Base-by-base conservation (phyloP, 148 eudicot genomes). In the Beta vulgaris region DNA sequence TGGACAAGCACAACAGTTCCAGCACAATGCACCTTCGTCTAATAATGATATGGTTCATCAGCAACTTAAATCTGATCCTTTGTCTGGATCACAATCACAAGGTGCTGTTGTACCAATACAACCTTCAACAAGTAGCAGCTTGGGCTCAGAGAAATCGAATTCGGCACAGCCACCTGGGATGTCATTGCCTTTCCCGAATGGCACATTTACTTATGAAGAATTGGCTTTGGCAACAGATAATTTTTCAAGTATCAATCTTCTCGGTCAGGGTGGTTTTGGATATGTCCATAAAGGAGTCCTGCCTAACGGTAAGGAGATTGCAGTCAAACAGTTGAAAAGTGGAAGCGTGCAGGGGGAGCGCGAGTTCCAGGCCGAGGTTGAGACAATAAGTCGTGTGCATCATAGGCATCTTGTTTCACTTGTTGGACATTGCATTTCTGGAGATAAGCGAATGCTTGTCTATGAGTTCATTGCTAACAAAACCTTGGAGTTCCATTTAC, bases 341-440 rank as follows among this genome's bases (percentile, higher is more conserved):
- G 97, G 97, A 71, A 85, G 94, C 80, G 87, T 84, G 40, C 97
- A 92, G 80, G 97, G 97, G 39, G 94, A 92, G 68, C 92, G 97
- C 43, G 97, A 92, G 82, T 92, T 92, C 79, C 97, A 92, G 81
- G 94, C 97, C 1, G 97, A 92, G 81, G 91, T 90, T 16, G 97
- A 87, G 21, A 92, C 84, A 31, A 88, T 92, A 49, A 87, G 92
- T 57, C 92, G 90, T 73, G 91, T 90, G 74, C 85, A 88, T 79
- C 97, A 90, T 69, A 87, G 75, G 83, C 86, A 92, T 84, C 90
- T 92, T 44, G 97, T 92, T 51, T 84, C 90, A 44, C 85, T 92
- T 31, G 86, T 88, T 78, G 97, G 95, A 72, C 87, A 90, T 81
- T 92, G 91, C 86, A 85, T 77, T 67, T 85, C 85, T 73, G 95